Evolutionary conservation across 2,329 filamentous ascomycete species (phyloP), one percentile per base, ranked within the genome.

Genomic region (Exophiala bonariae): DNA sequence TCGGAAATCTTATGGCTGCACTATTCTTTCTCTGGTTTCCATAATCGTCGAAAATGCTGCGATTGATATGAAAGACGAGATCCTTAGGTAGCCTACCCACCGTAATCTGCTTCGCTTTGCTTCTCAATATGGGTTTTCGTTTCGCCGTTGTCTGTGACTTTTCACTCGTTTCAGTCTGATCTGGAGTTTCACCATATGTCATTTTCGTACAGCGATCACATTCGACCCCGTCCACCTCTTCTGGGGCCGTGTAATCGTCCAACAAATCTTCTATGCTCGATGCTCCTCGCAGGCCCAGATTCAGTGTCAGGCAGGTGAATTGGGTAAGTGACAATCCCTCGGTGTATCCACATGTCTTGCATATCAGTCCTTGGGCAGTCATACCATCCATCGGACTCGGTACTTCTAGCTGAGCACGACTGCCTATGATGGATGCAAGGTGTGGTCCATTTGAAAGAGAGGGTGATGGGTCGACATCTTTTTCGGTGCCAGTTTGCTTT

Each of bases 231-330:
- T 89, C 83, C 47, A 99, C 96, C 2, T 80, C 76, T 63, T 97
- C 93, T 7, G 96, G 76, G 10, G 83, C 80, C 20, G 89, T 93
- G 63, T 92, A 96, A 17, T 89, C 83, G 62, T 95, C 86, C 16
- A 99, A 71, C 45, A 89, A 85, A 49, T 93, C 85, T 47, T 83
- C 82, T 0, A 97, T 70, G 51, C 89, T 80, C 61, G 91, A 88
- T 14, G 78, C 73, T 54, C 75, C 77, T 38, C 78, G 76, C 4
- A 77, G 70, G 1, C 87, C 88, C 2, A 97, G 80, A 28, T 86
- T 89, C 1, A 97, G 80, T 0, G 92, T 96, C 37, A 97, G 73
- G 61, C 90, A 96, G 63, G 93, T 96, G 75, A 97, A 97, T 0
- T 90, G 89, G 16, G 89, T 95, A 70, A 97, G 81, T 1, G 87